These are phyloP conservation scores for Camellia oleifera DNA, from an alignment of 179 eudicot species.

Conservation along the genomic window DNA sequence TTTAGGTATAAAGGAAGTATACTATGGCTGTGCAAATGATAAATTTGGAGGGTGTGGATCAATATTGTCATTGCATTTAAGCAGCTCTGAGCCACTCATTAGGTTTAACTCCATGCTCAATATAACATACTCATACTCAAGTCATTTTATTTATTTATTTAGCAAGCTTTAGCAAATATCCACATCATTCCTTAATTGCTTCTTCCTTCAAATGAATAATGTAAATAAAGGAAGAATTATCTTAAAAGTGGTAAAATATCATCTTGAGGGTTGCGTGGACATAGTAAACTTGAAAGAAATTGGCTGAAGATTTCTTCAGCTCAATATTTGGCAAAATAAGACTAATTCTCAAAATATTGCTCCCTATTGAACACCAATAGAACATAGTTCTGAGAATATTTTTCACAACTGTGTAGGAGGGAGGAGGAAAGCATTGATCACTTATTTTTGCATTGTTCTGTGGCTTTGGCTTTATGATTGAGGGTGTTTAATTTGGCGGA, in stretches of 20 bases:
- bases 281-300: neutral
- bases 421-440: too few relatives aligned
- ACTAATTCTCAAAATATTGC: neutral
- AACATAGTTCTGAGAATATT: neutral
- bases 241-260: neutral
- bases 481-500: too few relatives aligned
- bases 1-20: constrained; percentile 66
- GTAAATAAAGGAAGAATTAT: neutral
- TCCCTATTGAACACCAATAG: neutral
- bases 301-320: too few relatives aligned
- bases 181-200: neutral
- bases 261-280: neutral
- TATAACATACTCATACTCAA: neutral
- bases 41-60: constrained; percentile 97
- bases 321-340: neutral
- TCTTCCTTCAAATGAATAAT: neutral
- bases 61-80: constrained; percentile 61
- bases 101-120: constrained; percentile 24
- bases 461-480: too few relatives aligned
- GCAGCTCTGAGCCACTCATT: constrained; percentile 22
- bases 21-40: constrained; percentile 83
- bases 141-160: neutral
- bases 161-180: neutral
- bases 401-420: neutral
- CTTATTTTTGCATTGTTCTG: too few relatives aligned